Percentiles rank a stretch among this genome's conserved stretches.
These are phyloP conservation scores for Lagenidium giganteum DNA, from an alignment of 352 stramenopile genomes.

Conservation along the genomic window DNA sequence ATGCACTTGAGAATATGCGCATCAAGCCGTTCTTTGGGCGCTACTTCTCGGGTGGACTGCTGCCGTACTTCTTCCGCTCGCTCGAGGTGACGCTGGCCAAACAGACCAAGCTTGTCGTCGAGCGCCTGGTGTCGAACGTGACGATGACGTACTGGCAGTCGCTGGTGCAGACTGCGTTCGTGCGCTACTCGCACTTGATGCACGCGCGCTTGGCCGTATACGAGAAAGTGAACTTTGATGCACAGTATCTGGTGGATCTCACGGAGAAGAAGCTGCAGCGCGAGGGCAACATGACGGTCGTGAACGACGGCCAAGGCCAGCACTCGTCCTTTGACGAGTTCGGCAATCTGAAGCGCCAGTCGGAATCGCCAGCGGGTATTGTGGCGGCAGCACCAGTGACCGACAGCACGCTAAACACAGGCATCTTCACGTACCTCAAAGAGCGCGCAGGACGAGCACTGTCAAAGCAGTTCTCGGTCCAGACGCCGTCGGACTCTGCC, in stretches of 20 bases:
- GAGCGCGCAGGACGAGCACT: slow-evolving; percentile 58
- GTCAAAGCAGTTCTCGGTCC: slow-evolving; percentile 54
- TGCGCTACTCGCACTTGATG: slow-evolving; percentile 55
- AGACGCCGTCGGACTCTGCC: slow-evolving; percentile 2
- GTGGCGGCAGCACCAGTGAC: neutral
- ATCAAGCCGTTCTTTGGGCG: slow-evolving; percentile 65
- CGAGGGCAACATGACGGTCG: slow-evolving; percentile 29
- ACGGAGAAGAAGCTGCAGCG: slow-evolving; percentile 64
- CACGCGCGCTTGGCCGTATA: slow-evolving; percentile 58
- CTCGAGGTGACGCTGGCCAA: slow-evolving; percentile 33
- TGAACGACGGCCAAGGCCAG: slow-evolving; percentile 52
- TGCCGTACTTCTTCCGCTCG: slow-evolving; percentile 49
- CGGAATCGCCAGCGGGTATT: slow-evolving; percentile 8
- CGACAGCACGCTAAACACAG: slow-evolving; percentile 43
- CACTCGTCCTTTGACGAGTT: slow-evolving; percentile 78
- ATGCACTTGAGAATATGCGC: slow-evolving; percentile 37
- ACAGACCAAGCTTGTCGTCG: slow-evolving; percentile 36
- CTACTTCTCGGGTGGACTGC: slow-evolving; percentile 43
- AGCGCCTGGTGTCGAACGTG: slow-evolving; percentile 59
- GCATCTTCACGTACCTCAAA: slow-evolving; percentile 75
- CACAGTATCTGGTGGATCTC: slow-evolving; percentile 63
- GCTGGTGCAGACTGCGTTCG: slow-evolving; percentile 42
- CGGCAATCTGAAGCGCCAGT: slow-evolving; percentile 65
- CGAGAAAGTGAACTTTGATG: slow-evolving; percentile 45
- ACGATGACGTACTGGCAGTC: slow-evolving; percentile 55